These are phyloP conservation scores for Cercophora sp. DNA, from an alignment of 495 filamentous ascomycete genomes.

Conservation along the genomic window DNA sequence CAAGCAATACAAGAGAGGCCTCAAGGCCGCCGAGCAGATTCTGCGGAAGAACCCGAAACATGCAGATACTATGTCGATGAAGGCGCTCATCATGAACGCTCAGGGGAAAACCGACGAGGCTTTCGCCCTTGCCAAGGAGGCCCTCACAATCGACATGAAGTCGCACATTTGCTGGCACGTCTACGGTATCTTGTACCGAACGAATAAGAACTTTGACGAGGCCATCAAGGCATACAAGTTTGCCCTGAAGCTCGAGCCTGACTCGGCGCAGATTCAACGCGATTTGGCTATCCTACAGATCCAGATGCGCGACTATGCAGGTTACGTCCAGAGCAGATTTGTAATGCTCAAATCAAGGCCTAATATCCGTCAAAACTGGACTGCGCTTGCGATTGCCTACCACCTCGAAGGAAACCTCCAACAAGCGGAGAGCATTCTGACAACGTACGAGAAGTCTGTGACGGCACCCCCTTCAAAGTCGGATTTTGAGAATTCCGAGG, in stretches of 20 bases:
- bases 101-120: constrained; percentile 89
- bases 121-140: constrained; percentile 85
- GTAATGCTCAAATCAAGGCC: constrained; percentile 81
- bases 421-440: constrained; percentile 86
- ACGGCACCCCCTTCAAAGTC: constrained; percentile 67
- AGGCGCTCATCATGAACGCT: constrained; percentile 91
- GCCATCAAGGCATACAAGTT: constrained; percentile 98
- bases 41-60: constrained; percentile 90
- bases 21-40: constrained; percentile 92
- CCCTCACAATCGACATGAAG: constrained; percentile 92
- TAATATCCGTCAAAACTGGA: constrained; percentile 86
- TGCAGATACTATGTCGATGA: constrained; percentile 98
- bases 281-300: constrained; percentile 90
- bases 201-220: constrained; percentile 95
- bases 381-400: constrained; percentile 85
- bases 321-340: constrained; percentile 82
- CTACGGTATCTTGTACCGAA: constrained; percentile 89
- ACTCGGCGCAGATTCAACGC: constrained; percentile 87
- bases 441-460: constrained; percentile 87
- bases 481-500: constrained; percentile 92
- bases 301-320: constrained; percentile 94
- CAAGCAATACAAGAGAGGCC: constrained; percentile 97
- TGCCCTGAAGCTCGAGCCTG: constrained; percentile 85
- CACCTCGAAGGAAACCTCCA: constrained; percentile 79
- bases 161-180: constrained; percentile 99